phyloP scores from a whole-genome alignment of 805 yeast genomes.

The Gaillardinia entomophila region DNA sequence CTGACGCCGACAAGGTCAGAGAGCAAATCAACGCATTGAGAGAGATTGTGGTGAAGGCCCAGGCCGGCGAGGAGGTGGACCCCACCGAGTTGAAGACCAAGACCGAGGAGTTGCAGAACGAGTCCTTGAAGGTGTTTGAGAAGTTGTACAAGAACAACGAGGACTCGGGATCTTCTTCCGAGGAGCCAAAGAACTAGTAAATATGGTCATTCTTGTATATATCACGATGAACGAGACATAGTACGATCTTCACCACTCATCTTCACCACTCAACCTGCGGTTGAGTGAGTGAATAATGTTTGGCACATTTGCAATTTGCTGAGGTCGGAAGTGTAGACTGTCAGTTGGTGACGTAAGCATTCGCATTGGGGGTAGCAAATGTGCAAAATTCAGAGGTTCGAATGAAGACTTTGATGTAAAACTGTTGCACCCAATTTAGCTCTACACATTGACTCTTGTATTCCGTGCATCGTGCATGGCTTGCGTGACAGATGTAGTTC shows the following conservation, averaged over 20 bases:
- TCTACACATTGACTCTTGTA: too few species aligned
- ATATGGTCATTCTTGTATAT: constrained; percentile 9
- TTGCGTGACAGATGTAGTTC: too few species aligned
- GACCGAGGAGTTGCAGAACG: constrained; percentile 70
- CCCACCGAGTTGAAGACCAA: constrained; percentile 60
- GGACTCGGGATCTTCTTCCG: constrained; percentile 12
- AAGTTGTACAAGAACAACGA: constrained; percentile 42
- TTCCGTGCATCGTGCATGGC: too few species aligned
- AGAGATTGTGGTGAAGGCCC: constrained; percentile 62
- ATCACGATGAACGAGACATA: constrained; percentile 5
- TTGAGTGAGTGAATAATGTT: background rate
- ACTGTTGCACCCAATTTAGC: too few species aligned
- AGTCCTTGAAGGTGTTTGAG: constrained; percentile 72
- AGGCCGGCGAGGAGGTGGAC: constrained; percentile 57
- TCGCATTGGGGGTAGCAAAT: background rate
- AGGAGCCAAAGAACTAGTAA: constrained; percentile 22
- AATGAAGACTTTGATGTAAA: too few species aligned
- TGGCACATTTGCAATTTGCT: constrained; percentile 1
- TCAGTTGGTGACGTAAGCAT: background rate
- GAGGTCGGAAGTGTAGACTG: background rate
- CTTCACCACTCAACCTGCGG: background rate
- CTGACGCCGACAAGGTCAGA: constrained; percentile 41
- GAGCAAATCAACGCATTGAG: constrained; percentile 36
- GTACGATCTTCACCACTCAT: background rate
- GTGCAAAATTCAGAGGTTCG: too few species aligned